Conservation (phyloP, 208 protist genomes). For the Lotmaria passim region DNA sequence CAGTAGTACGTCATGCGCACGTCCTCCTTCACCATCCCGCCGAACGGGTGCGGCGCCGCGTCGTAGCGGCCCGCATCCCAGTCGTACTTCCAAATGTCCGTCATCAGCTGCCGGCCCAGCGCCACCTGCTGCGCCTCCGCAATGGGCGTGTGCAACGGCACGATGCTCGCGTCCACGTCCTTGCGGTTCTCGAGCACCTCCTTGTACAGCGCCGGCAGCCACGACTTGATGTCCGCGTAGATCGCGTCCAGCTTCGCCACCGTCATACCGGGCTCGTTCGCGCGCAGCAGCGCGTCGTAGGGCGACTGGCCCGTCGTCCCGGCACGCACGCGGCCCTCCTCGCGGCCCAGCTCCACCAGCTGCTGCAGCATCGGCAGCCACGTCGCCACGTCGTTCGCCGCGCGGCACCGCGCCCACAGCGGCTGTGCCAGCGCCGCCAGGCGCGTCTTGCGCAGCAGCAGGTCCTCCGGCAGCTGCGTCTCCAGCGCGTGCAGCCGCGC, state of each 20-base stretch:
- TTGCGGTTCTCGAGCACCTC: constrained; percentile 46
- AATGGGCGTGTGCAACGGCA: constrained; percentile 36
- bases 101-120: constrained; percentile 40
- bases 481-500: constrained; percentile 22
- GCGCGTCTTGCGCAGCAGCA: constrained; percentile 46
- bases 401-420: constrained; percentile 48
- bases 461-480: constrained; percentile 39
- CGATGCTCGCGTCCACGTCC: constrained; percentile 22
- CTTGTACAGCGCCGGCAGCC: constrained; percentile 62
- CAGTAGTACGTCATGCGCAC: constrained; percentile 78
- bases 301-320: constrained; percentile 3
- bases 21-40: constrained; percentile 64
- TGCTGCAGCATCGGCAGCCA: constrained; percentile 63
- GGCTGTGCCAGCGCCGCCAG: constrained; percentile 36
- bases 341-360: constrained; percentile 44
- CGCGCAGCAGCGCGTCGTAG: constrained; percentile 68
- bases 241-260: constrained; percentile 44
- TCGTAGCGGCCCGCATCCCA: constrained; percentile 77
- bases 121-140: constrained; percentile 37
- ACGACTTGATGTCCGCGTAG: constrained; percentile 65
- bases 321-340: constrained; percentile 43
- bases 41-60: constrained; percentile 77
- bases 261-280: constrained; percentile 77
- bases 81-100: constrained; percentile 65
- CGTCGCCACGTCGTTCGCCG: constrained; percentile 52